A percentile compares a stretch with the other conserved stretches of the same genome.
Evolutionary conservation across 352 stramenopile genomes (phyloP).

Genomic region (Lagenidium sp.): DNA sequence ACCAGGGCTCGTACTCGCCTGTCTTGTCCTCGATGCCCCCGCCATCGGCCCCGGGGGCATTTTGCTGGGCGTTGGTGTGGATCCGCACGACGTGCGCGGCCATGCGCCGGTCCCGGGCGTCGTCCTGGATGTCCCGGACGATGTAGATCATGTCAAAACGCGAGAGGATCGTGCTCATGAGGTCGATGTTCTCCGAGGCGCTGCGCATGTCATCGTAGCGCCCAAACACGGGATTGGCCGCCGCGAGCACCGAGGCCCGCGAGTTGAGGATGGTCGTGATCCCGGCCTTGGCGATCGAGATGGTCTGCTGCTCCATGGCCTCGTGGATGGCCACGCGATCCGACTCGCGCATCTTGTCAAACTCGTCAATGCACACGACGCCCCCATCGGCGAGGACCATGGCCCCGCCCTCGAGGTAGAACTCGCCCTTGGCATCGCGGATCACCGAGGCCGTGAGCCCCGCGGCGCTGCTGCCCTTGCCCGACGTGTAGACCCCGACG

Average conservation of each 20-base stretch:
- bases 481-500: constrained; percentile 97
- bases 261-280: constrained; percentile 99
- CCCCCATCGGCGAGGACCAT: constrained; percentile 98
- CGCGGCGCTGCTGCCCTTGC: constrained; percentile 96
- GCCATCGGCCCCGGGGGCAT: too few species aligned
- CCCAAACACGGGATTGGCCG: constrained; percentile 97
- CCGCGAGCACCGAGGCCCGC: constrained; percentile 87
- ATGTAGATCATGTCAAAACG: constrained; percentile 99
- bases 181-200: constrained; percentile 98
- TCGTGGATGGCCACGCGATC: constrained; percentile 98
- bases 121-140: constrained; percentile 96
- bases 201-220: constrained; percentile 98
- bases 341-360: constrained; percentile 93
- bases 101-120: constrained; percentile 94
- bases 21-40: constrained; percentile 6
- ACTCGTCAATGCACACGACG: constrained; percentile 98
- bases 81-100: constrained; percentile 97
- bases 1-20: constrained; percentile 71
- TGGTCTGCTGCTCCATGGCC: constrained; percentile 99
- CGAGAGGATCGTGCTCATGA: constrained; percentile 98
- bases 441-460: constrained; percentile 97
- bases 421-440: constrained; percentile 93
- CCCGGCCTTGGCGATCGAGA: constrained; percentile 98
- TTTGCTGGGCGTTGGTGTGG: constrained; percentile 89
- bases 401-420: constrained; percentile 96